phyloP scores from a whole-genome alignment of 192 early-diverging fungal species.

The Lunasporangiospora selenospora region DNA sequence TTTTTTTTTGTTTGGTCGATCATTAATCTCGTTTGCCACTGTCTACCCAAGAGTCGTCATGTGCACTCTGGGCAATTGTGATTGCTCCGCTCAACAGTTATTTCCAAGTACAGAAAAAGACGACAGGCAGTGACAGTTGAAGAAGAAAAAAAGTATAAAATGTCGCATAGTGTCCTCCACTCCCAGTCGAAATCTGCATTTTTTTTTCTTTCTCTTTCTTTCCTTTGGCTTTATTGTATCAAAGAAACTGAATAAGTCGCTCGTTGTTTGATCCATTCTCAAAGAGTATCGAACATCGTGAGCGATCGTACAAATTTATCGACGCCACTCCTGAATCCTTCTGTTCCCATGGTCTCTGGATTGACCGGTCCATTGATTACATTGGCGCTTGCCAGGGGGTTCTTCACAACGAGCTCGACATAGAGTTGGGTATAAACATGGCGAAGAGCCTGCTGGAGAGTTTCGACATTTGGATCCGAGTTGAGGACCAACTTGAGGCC shows the following conservation, averaged over 20 bases:
- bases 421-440: slow-evolving; percentile 89
- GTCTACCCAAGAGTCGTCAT: too few species aligned
- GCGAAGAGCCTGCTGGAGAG: slow-evolving; percentile 73
- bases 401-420: slow-evolving; percentile 93
- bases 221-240: too few species aligned
- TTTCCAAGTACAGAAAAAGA: too few species aligned
- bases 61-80: too few species aligned
- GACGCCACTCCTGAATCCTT: slow-evolving; percentile 59
- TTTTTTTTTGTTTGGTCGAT: too few species aligned
- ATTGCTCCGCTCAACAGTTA: too few species aligned
- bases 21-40: too few species aligned
- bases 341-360: slow-evolving; percentile 62
- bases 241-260: too few species aligned
- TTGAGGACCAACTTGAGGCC: slow-evolving; percentile 89
- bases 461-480: slow-evolving; percentile 74
- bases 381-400: slow-evolving; percentile 65
- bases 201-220: not conserved
- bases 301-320: slow-evolving; percentile 60
- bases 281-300: slow-evolving; percentile 56
- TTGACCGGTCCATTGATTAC: slow-evolving; percentile 12
- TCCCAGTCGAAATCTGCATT: not conserved
- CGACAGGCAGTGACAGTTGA: too few species aligned
- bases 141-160: too few species aligned
- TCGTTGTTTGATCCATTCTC: too few species aligned
- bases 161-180: too few species aligned